Base-by-base conservation (phyloP, 2,329 filamentous ascomycete species). In the Nigrograna mackinnonii region DNA sequence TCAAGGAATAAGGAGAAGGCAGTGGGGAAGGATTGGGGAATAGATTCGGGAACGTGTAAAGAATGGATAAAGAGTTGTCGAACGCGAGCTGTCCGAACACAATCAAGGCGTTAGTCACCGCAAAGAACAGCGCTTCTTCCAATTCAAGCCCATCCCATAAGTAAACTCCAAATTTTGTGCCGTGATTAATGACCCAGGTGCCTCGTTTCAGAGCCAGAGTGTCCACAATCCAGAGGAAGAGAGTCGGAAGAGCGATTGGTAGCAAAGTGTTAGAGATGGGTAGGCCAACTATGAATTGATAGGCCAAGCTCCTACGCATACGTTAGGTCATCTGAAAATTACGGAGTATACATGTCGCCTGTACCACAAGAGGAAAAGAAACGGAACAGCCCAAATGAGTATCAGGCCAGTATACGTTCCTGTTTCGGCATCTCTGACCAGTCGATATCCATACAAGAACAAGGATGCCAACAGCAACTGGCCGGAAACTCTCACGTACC, bases 81-180 rank as follows among this genome's bases (percentile, higher is more conserved):
- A 87, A 85, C 0, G 85, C 83, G 1, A 83, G 71, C 18, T 86
- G 70, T 2, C 86, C 86, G 58, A 85, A 84, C 0, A 89, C 83
- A 41, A 91, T 83, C 16, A 91, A 67, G 1, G 71, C 72, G 59
- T 90, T 90, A 2, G 85, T 89, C 4, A 79, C 67, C 4, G 89
- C 70, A 64, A 91, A 91, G 71, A 90, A 90, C 6, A 86, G 52
- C 0, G 85, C 86, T 61, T 91, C 87, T 67, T 91, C 87, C 16
- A 89, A 74, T 37, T 90, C 87, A 21, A 90, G 66, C 5, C 78
- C 78, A 2, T 79, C 77, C 78, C 83, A 89, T 0, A 89, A 50
- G 35, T 82, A 75, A 28, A 80, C 57, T 1, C 78, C 82, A 9
- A 86, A 75, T 56, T 89, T 89, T 0, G 86, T 90, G 0, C 79